Evolutionary conservation across 1,284 basidiomycete species (phyloP).

Genomic region (Moesziomyces globuligerus): DNA sequence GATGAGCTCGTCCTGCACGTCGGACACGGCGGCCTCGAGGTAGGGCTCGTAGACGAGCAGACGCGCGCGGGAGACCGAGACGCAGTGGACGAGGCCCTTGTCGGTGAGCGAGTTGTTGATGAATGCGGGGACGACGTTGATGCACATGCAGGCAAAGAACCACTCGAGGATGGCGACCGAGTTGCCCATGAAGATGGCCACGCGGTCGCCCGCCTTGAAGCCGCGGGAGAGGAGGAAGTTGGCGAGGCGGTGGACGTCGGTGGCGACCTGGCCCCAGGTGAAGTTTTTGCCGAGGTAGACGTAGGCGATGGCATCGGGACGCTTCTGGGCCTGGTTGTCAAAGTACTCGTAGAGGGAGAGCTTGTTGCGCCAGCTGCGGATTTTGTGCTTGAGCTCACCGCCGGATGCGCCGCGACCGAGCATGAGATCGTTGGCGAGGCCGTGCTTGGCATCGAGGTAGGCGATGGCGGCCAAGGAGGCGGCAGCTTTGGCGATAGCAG

Average conservation of each 20-base stretch:
- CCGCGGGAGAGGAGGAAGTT: constrained; percentile 56
- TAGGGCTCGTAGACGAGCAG: constrained; percentile 64
- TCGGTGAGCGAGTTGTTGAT: constrained; percentile 67
- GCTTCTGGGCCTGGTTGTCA: constrained; percentile 36
- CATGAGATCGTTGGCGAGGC: constrained; percentile 42
- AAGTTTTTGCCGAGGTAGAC: constrained; percentile 55
- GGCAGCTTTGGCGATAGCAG: constrained; percentile 53
- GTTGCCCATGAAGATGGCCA: constrained; percentile 63
- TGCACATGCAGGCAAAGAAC: constrained; percentile 61
- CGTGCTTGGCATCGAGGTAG: constrained; percentile 62
- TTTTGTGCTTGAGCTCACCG: constrained; percentile 43
- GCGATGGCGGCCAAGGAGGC: constrained; percentile 54
- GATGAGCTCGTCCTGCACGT: constrained; percentile 48
- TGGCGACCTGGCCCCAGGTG: constrained; percentile 56
- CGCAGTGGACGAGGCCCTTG: constrained; percentile 63
- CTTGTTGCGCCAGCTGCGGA: constrained; percentile 43
- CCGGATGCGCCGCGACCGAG: constrained; percentile 31
- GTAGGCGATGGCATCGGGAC: constrained; percentile 53
- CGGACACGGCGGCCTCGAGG: constrained; percentile 51
- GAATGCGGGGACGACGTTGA: constrained; percentile 64
- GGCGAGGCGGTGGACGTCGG: constrained; percentile 50
- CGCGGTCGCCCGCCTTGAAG: constrained; percentile 54
- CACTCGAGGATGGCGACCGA: constrained; percentile 53
- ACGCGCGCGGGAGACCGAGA: constrained; percentile 55
- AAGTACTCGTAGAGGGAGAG: constrained; percentile 58